Percentiles rank a stretch among this genome's conserved stretches.
Evolutionary conservation across 2,329 filamentous ascomycete genomes (phyloP).

Genomic region (Cladophialophora carrionii): DNA sequence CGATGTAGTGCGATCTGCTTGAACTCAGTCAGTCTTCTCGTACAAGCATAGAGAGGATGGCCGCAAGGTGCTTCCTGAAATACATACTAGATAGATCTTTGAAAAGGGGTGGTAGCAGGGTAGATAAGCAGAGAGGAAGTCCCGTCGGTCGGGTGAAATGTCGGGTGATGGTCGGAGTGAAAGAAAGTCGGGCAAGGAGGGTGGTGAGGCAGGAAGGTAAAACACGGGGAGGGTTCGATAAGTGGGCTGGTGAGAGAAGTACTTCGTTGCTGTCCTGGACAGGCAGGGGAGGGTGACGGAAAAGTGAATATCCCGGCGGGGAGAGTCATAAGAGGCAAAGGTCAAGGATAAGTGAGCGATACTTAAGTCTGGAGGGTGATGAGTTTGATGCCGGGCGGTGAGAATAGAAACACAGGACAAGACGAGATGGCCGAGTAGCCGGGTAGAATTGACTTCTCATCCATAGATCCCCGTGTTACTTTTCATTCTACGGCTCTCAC

Average conservation of each 20-base stretch:
- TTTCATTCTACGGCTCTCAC: neutral
- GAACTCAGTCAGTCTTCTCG: neutral
- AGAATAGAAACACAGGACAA: neutral
- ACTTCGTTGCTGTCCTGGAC: neutral
- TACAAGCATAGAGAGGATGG: neutral
- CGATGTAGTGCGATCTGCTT: neutral
- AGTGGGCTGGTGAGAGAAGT: neutral
- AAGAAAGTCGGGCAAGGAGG: slow-evolving; percentile 9
- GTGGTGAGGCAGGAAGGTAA: slow-evolving; percentile 21
- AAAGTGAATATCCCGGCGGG: neutral
- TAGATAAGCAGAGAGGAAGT: neutral
- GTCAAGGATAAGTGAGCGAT: neutral
- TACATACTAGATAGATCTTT: neutral
- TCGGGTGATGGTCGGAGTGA: neutral
- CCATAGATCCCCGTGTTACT: neutral
- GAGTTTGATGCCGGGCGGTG: neutral
- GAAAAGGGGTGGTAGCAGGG: neutral
- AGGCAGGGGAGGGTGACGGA: slow-evolving; percentile 1
- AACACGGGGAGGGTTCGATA: slow-evolving; percentile 9
- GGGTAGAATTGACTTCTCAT: neutral
- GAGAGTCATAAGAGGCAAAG: neutral
- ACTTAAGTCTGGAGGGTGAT: neutral
- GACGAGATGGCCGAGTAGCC: neutral
- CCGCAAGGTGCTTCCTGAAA: neutral
- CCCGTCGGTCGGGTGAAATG: neutral